phyloP scores from a whole-genome alignment of 768 basidiomycete species.

The Russula dissimulans region DNA sequence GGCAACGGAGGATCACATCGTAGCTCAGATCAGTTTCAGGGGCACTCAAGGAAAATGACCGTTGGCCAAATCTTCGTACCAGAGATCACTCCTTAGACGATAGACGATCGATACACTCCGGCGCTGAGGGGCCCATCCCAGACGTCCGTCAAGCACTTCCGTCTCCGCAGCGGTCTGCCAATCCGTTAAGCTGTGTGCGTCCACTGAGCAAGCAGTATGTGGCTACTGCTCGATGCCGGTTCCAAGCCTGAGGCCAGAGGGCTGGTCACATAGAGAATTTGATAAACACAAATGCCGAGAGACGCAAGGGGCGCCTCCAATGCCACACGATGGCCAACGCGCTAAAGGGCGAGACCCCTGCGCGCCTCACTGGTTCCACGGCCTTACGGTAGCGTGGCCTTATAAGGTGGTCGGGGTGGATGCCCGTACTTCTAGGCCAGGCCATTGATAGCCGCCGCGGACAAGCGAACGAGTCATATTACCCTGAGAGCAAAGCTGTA shows the following conservation, averaged over 20 bases:
- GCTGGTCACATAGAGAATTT: too few relatives aligned
- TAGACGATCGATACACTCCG: too few relatives aligned
- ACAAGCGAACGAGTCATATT: not conserved
- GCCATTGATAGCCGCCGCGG: conserved; percentile 20
- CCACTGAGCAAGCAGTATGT: not conserved
- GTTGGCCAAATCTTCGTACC: not conserved
- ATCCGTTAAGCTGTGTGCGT: not conserved
- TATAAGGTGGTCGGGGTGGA: conserved; percentile 39
- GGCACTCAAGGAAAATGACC: not conserved
- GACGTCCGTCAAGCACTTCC: not conserved
- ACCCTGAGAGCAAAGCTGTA: not conserved
- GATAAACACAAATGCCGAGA: not conserved
- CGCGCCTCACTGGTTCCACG: conserved; percentile 23
- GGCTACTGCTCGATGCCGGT: not conserved
- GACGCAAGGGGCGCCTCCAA: not conserved
- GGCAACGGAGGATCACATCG: not conserved
- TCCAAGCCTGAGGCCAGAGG: not conserved
- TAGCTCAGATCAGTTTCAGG: not conserved
- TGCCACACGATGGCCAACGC: not conserved
- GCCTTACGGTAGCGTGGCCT: conserved; percentile 6
- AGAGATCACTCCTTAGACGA: too few relatives aligned
- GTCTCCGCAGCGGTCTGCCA: not conserved
- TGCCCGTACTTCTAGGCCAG: conserved; percentile 32
- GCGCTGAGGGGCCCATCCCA: not conserved
- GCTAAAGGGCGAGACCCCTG: not conserved